Conservation (phyloP, 768 basidiomycete genomes). For the Symmetrospora coprosmae region DNA sequence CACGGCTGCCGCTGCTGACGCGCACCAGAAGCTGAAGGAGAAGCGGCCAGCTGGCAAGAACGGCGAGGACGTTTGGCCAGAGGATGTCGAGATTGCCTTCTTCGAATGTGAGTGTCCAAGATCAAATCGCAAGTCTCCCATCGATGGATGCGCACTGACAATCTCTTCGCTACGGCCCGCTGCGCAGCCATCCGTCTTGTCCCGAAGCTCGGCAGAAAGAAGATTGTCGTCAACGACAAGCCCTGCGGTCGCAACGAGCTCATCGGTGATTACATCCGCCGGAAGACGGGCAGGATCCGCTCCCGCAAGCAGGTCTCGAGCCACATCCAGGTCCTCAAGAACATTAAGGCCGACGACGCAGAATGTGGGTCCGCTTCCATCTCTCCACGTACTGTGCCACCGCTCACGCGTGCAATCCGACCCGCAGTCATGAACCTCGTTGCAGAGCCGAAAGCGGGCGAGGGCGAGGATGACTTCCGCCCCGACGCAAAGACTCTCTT, state of each 20-base stretch:
- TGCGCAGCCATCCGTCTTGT: slow-evolving; percentile 28
- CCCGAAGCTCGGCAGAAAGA: slow-evolving; percentile 34
- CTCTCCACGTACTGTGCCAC: too few relatives aligned
- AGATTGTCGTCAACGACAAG: slow-evolving; percentile 36
- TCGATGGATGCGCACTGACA: background rate
- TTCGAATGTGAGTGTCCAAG: slow-evolving; percentile 23
- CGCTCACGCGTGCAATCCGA: background rate
- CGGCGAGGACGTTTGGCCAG: slow-evolving; percentile 32
- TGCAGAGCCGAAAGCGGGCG: slow-evolving; percentile 25
- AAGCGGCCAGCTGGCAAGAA: slow-evolving; percentile 21
- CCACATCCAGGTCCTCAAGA: slow-evolving; percentile 38
- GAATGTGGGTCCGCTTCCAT: slow-evolving; percentile 22
- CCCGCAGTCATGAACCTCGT: slow-evolving; percentile 29
- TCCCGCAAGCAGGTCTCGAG: slow-evolving; percentile 37
- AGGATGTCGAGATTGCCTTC: slow-evolving; percentile 31
- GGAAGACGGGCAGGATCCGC: slow-evolving; percentile 33
- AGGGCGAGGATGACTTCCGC: slow-evolving; percentile 27
- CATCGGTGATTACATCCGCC: slow-evolving; percentile 35
- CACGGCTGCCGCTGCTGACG: too few relatives aligned
- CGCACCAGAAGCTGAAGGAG: too few relatives aligned
- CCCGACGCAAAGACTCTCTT: slow-evolving; percentile 27
- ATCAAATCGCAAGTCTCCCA: background rate
- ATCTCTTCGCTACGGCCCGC: too few relatives aligned
- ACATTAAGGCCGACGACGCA: slow-evolving; percentile 26
- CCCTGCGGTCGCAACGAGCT: slow-evolving; percentile 38